Percentiles rank a stretch among this genome's conserved stretches.
Evolutionary conservation across 805 yeast genomes (phyloP).

Genomic region (Candida boidinii): DNA sequence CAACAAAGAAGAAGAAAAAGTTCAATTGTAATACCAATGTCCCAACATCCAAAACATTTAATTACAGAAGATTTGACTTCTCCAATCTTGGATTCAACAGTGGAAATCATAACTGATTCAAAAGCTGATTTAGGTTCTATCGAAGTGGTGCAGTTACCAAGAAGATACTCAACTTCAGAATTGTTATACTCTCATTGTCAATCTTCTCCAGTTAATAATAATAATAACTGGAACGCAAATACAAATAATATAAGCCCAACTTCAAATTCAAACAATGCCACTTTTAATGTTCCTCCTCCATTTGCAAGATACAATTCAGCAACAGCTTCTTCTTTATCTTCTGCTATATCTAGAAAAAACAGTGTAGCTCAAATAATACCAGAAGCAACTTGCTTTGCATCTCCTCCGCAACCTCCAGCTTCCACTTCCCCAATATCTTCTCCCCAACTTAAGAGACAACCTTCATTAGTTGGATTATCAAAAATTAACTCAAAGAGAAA

Average conservation of each 20-base stretch:
- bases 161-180: slow-evolving; percentile 5
- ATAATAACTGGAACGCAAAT: not conserved
- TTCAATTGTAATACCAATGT: not conserved
- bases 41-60: slow-evolving; percentile 17
- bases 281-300: not conserved
- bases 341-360: too few relatives aligned
- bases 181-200: slow-evolving; percentile 1
- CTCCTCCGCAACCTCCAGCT: not conserved
- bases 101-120: slow-evolving; percentile 49
- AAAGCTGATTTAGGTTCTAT: slow-evolving; percentile 56
- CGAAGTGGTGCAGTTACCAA: slow-evolving; percentile 47
- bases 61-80: slow-evolving; percentile 63
- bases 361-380: too few relatives aligned
- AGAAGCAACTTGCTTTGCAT: too few relatives aligned
- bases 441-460: not conserved
- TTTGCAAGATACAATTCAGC: too few relatives aligned
- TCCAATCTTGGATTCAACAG: slow-evolving; percentile 75
- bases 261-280: not conserved
- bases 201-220: not conserved
- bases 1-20: slow-evolving; percentile 3
- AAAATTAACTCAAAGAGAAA: not conserved
- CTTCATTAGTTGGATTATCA: not conserved
- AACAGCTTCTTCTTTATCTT: too few relatives aligned
- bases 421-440: not conserved
- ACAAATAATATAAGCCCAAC: not conserved